Evolutionary conservation across 2,329 filamentous ascomycete species (phyloP), one percentile per base, ranked within the genome.

Genomic region (Phyllosticta citriasiana): DNA sequence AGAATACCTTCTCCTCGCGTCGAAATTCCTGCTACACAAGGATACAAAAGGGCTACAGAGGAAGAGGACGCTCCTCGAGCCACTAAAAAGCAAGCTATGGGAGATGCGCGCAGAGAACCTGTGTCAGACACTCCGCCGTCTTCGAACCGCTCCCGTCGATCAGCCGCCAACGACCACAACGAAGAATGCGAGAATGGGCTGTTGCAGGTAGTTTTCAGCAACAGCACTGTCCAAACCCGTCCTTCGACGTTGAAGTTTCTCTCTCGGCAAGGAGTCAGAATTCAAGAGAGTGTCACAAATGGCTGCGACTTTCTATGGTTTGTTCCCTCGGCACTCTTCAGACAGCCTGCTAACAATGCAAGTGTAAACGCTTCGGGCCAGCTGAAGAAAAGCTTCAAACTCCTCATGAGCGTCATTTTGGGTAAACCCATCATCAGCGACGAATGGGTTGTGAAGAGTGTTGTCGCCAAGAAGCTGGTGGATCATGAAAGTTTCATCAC

Each of bases 341-440:
- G 9, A 33, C 25, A 53, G 9, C 12, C 53, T 8, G 35, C 26
- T 10, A 35, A 52, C 40, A 47, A 50, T 47, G 5, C 27, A 25
- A 9, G 53, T 60, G 40, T 47, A 2, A 47, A 47, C 3, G 16
- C 40, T 7, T n/a, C 14, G 6, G 40, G 14, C 16, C 14, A 16
- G 16, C 7, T 47, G 14, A 47, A n/a, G 3, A 60, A 60, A 8
- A 60, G 58, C 30, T 67, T 72, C 16, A 81, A 81, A 61, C 67
- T 81, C 2, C 68, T 81, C 4, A 70, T 74, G 16, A 71, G 75
- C 3, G 68, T 81, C 6, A 72, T 75, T 10, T 66, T 73, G 1
- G 77, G 77, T 10, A 75, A 77, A 55, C 69, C 71, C 3, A 74
- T 82, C 30, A 74, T 81, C 2, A 77, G 74, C 1, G 77, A 81